These are phyloP conservation scores for Gracilaria vermiculophylla DNA, from an alignment of 23 red algal species.

Conservation along the genomic window DNA sequence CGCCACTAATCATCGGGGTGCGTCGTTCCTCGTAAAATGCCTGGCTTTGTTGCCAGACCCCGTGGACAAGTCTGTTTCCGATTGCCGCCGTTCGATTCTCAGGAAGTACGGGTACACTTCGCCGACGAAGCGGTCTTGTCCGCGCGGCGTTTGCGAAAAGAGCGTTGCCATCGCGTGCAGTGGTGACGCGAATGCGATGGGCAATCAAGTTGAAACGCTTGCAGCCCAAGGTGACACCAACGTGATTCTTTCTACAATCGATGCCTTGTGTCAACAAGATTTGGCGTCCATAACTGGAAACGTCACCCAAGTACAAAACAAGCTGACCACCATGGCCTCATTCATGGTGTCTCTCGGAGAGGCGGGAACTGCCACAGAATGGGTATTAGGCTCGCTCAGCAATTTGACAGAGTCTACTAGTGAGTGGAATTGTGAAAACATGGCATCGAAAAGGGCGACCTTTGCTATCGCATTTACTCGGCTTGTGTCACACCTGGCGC, in stretches of 20 bases:
- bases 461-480: background rate
- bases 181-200: background rate
- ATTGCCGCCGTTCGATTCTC: slow-evolving; percentile 39
- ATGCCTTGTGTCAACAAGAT: slow-evolving; percentile 18
- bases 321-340: slow-evolving; percentile 12
- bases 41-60: slow-evolving; percentile 43
- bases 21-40: slow-evolving; percentile 38
- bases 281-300: background rate
- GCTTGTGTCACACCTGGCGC: slow-evolving; percentile 25
- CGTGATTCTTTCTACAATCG: slow-evolving; percentile 25
- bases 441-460: background rate
- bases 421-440: background rate
- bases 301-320: background rate
- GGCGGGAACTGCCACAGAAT: slow-evolving; percentile 35
- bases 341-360: slow-evolving; percentile 36
- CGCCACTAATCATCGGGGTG: slow-evolving; percentile 6
- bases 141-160: background rate
- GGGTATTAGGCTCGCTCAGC: slow-evolving; percentile 27
- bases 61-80: slow-evolving; percentile 15
- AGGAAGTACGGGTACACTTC: slow-evolving; percentile 56
- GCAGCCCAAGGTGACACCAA: background rate
- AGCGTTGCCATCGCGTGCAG: background rate
- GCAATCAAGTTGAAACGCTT: background rate
- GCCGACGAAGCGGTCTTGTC: background rate
- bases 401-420: background rate